These are phyloP conservation scores for Sclerotinia nivalis DNA, from an alignment of 2,329 filamentous ascomycete species.

Conservation along the genomic window DNA sequence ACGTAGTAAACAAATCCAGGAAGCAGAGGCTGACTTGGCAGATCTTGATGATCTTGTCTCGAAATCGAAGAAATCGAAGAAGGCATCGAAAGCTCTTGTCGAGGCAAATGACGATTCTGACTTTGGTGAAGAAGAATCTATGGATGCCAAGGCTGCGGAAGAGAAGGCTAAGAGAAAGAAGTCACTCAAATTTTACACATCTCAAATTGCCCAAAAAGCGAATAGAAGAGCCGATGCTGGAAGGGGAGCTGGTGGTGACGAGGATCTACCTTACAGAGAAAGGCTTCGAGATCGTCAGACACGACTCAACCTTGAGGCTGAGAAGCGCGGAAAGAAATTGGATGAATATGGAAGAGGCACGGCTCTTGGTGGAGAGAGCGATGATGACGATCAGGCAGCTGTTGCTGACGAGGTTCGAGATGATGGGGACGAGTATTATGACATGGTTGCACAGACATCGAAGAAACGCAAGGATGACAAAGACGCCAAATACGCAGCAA, in stretches of 20 bases:
- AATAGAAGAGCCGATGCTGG: slow-evolving; percentile 78
- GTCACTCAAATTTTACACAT: slow-evolving; percentile 95
- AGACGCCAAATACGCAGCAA: slow-evolving; percentile 55
- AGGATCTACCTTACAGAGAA: slow-evolving; percentile 85
- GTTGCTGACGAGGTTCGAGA: slow-evolving; percentile 44
- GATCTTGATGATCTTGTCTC: slow-evolving; percentile 40
- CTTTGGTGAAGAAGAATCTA: slow-evolving; percentile 83
- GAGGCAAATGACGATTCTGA: slow-evolving; percentile 79
- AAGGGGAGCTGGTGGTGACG: slow-evolving; percentile 74
- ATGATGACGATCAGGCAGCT: slow-evolving; percentile 44
- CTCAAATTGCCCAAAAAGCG: slow-evolving; percentile 92
- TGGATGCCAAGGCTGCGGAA: slow-evolving; percentile 76
- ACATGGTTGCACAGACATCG: slow-evolving; percentile 74
- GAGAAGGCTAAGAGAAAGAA: slow-evolving; percentile 91
- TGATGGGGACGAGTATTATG: slow-evolving; percentile 78
- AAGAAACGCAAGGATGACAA: slow-evolving; percentile 75
- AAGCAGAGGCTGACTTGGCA: slow-evolving; percentile 48
- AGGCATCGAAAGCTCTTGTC: slow-evolving; percentile 45
- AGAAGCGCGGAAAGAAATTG: slow-evolving; percentile 72
- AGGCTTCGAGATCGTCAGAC: slow-evolving; percentile 82
- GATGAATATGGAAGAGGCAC: slow-evolving; percentile 65
- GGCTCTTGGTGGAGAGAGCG: slow-evolving; percentile 58
- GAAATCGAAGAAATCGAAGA: slow-evolving; percentile 33
- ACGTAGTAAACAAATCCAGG: slow-evolving; percentile 41
- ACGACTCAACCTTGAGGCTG: slow-evolving; percentile 84